Conservation (phyloP, 2,329 filamentous ascomycete species). For the Thyridium curvatum region DNA sequence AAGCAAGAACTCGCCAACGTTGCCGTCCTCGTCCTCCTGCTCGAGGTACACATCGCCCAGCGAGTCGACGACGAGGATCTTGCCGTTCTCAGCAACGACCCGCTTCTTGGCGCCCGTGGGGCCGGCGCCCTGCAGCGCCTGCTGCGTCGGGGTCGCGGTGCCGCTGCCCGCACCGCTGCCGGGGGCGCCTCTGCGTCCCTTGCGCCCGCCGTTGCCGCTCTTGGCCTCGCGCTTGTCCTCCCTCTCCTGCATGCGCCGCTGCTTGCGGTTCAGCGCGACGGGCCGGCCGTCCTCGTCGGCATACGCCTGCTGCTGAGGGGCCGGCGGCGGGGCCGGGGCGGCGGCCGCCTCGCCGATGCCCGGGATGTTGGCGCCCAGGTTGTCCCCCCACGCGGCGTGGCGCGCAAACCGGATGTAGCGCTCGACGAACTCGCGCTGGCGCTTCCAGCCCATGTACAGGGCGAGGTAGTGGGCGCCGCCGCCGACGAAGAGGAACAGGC, state of each 20-base stretch:
- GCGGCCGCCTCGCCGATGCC: conserved; percentile 47
- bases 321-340: conserved; percentile 31
- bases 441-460: conserved; percentile 80
- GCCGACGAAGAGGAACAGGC: conserved; percentile 75
- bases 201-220: conserved; percentile 35
- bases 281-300: conserved; percentile 34
- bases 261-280: conserved; percentile 70
- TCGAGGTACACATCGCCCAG: conserved; percentile 93
- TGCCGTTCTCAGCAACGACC: conserved; percentile 90
- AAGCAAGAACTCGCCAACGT: conserved; percentile 75
- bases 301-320: conserved; percentile 33
- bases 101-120: conserved; percentile 76
- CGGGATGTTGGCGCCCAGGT: conserved; percentile 55
- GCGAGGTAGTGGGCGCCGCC: conserved; percentile 84
- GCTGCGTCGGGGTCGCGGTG: conserved; percentile 47
- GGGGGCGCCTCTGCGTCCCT: conserved; percentile 28
- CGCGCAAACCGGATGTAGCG: conserved; percentile 87
- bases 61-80: conserved; percentile 87
- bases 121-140: conserved; percentile 39
- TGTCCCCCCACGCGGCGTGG: conserved; percentile 84
- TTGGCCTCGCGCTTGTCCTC: conserved; percentile 66
- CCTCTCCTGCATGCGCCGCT: conserved; percentile 84
- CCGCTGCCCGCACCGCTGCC: conserved; percentile 28
- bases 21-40: conserved; percentile 81
- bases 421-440: conserved; percentile 85